phyloP scores from a whole-genome alignment of 2,329 filamentous ascomycete genomes.

The Zasmidium angulare region DNA sequence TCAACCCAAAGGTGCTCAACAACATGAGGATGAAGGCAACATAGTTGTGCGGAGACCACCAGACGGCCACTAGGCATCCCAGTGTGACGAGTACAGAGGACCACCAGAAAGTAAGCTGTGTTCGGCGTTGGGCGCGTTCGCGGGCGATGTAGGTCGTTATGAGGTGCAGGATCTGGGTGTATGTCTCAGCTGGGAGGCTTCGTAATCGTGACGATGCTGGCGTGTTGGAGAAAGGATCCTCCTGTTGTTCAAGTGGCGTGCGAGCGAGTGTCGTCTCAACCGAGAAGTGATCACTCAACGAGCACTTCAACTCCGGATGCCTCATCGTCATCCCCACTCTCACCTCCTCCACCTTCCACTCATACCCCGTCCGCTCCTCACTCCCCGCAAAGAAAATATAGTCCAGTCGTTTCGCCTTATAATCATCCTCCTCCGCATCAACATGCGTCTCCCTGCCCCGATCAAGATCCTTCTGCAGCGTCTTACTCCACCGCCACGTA shows the following conservation, averaged over 20 bases:
- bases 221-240: background rate
- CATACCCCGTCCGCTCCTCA: slow-evolving; percentile 32
- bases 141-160: slow-evolving; percentile 67
- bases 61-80: slow-evolving; percentile 76
- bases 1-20: slow-evolving; percentile 73
- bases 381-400: slow-evolving; percentile 77
- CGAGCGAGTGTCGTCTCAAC: background rate
- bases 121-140: slow-evolving; percentile 69
- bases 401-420: slow-evolving; percentile 81
- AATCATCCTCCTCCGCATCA: slow-evolving; percentile 66
- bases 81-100: slow-evolving; percentile 65
- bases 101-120: slow-evolving; percentile 73
- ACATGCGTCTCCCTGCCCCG: slow-evolving; percentile 65
- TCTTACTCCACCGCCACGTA: slow-evolving; percentile 87
- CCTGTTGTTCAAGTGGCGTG: background rate
- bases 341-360: slow-evolving; percentile 66
- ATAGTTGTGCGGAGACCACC: slow-evolving; percentile 77
- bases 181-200: slow-evolving; percentile 37
- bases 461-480: slow-evolving; percentile 65
- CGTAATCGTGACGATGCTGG: background rate
- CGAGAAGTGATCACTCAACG: slow-evolving; percentile 74
- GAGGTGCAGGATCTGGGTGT: slow-evolving; percentile 72
- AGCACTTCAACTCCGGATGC: slow-evolving; percentile 71
- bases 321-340: background rate
- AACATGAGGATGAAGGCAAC: slow-evolving; percentile 79